phyloP scores from a whole-genome alignment of 495 filamentous ascomycete genomes.

The Penicillium odoratum region DNA sequence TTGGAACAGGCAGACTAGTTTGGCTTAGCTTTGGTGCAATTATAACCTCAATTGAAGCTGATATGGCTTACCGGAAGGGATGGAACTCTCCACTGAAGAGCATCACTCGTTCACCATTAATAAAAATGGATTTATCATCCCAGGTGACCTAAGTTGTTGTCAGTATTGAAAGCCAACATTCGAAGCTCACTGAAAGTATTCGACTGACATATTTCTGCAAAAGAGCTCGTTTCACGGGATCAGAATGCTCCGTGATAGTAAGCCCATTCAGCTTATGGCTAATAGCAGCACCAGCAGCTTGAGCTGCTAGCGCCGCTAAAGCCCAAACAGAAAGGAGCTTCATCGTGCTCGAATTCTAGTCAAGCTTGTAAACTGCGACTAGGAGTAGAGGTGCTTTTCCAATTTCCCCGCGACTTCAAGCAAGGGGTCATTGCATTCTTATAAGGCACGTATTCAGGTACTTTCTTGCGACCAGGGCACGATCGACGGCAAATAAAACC shows the following conservation, averaged over 20 bases:
- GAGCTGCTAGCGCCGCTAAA: slow-evolving; percentile 35
- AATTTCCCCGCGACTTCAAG: not conserved
- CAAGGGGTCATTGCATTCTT: slow-evolving; percentile 23
- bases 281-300: slow-evolving; percentile 39
- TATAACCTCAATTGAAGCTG: not conserved
- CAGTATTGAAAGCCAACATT: not conserved
- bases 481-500: slow-evolving; percentile 16
- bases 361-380: not conserved
- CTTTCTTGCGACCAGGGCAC: not conserved
- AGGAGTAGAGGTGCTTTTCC: not conserved
- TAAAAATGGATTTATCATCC: slow-evolving; percentile 72
- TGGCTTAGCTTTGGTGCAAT: slow-evolving; percentile 3
- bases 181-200: not conserved
- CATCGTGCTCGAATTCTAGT: slow-evolving; percentile 22
- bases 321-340: slow-evolving; percentile 35
- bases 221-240: slow-evolving; percentile 35
- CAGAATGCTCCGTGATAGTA: slow-evolving; percentile 38
- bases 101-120: slow-evolving; percentile 69
- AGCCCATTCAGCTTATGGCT: slow-evolving; percentile 38
- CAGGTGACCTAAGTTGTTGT: slow-evolving; percentile 57
- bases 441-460: slow-evolving; percentile 7
- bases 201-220: slow-evolving; percentile 40
- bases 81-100: slow-evolving; percentile 75
- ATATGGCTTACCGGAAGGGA: slow-evolving; percentile 53
- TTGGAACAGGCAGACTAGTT: slow-evolving; percentile 65